Conservation (phyloP, 192 early-diverging fungal species). For the Coemansia sp. region DNA sequence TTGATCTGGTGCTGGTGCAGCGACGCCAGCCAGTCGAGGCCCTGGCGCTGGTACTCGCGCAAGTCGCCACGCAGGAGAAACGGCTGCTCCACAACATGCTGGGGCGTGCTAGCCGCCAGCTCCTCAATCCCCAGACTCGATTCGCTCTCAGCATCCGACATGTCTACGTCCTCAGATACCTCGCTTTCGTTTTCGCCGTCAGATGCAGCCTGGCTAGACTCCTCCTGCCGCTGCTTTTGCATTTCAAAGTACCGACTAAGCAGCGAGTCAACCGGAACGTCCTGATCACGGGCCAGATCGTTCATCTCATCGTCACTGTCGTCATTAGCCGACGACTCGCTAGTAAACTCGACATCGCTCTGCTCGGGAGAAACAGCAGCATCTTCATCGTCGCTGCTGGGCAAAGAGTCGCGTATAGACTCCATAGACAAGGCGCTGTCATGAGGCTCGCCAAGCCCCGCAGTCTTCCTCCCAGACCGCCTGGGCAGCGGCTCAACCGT, state of each 20-base stretch:
- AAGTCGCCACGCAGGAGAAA: slow-evolving; percentile 65
- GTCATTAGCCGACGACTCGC: slow-evolving; percentile 12
- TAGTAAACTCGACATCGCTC: slow-evolving; percentile 15
- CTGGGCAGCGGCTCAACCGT: background rate
- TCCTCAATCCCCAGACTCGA: slow-evolving; percentile 6
- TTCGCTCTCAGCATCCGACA: background rate
- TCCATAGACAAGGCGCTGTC: background rate
- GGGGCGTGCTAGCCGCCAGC: slow-evolving; percentile 2
- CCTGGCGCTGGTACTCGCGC: slow-evolving; percentile 87
- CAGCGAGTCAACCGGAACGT: slow-evolving; percentile 61
- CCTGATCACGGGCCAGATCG: slow-evolving; percentile 61
- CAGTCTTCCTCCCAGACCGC: background rate
- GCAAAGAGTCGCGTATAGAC: background rate
- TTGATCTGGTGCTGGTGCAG: slow-evolving; percentile 84
- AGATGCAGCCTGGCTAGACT: background rate
- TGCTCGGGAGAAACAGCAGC: slow-evolving; percentile 16
- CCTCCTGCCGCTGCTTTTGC: slow-evolving; percentile 10
- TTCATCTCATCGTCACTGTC: slow-evolving; percentile 52
- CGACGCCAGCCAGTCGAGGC: slow-evolving; percentile 86
- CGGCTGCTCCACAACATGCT: slow-evolving; percentile 40
- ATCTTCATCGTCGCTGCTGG: slow-evolving; percentile 7
- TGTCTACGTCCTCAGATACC: background rate
- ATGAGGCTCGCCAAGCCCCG: background rate
- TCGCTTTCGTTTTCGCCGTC: background rate
- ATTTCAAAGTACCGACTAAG: slow-evolving; percentile 55